Conservation (phyloP, 257 asterid genomes). For the Solanum chiquidenum region DNA sequence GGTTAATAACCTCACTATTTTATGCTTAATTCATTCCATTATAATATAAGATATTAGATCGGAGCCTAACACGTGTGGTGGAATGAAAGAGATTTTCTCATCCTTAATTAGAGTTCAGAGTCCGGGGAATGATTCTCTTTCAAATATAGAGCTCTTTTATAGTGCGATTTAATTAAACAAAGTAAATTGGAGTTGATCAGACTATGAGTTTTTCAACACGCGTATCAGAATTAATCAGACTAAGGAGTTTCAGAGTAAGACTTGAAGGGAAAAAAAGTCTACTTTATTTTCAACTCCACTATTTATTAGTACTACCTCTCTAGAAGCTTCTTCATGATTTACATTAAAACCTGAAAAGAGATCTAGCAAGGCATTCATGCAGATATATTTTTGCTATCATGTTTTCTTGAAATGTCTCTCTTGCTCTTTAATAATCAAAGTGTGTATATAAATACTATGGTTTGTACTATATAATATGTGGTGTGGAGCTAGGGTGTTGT, state of each 20-base stretch:
- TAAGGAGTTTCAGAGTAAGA: neutral
- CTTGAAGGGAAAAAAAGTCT: neutral
- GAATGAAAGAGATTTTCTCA: neutral
- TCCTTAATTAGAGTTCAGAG: neutral
- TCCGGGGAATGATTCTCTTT: too few species aligned
- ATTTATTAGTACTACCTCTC: neutral
- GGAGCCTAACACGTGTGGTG: too few species aligned
- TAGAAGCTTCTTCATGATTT: constrained; percentile 12
- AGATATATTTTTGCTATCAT: neutral
- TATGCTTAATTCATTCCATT: neutral
- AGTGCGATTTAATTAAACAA: neutral
- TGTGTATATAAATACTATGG: neutral
- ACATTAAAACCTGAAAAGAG: constrained; percentile 1
- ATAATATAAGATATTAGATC: neutral
- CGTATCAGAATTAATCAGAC: neutral
- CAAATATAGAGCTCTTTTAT: neutral
- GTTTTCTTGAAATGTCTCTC: neutral
- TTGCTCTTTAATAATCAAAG: neutral
- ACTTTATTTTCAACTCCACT: neutral
- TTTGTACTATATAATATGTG: neutral
- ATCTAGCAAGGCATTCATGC: constrained; percentile 5
- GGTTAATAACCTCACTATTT: neutral
- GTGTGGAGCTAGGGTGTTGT: neutral
- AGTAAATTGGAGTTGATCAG: neutral
- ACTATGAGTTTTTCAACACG: neutral